phyloP scores from a whole-genome alignment of 495 filamentous ascomycete species.

The Lasiosphaeria miniovina region DNA sequence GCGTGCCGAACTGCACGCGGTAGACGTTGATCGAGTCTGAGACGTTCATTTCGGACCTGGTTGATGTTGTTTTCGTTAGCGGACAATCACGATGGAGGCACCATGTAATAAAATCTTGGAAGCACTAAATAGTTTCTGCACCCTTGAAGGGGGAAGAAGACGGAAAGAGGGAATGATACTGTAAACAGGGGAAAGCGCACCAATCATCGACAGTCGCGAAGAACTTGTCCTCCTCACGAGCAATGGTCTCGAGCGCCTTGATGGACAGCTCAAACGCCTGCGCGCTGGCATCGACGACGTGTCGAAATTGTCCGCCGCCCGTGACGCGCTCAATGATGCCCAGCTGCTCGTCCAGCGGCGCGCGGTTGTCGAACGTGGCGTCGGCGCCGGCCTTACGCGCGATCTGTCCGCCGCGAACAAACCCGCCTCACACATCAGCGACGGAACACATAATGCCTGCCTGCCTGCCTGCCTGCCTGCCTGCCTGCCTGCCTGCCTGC shows the following conservation, averaged over 20 bases:
- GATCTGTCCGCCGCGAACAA: slow-evolving; percentile 10
- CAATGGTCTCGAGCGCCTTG: slow-evolving; percentile 27
- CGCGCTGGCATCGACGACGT: slow-evolving; percentile 40
- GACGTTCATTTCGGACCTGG: slow-evolving; percentile 18
- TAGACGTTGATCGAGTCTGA: slow-evolving; percentile 18
- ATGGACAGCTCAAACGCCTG: slow-evolving; percentile 31
- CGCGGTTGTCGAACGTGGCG: slow-evolving; percentile 39
- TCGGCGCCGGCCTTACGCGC: slow-evolving; percentile 32
- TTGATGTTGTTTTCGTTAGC: neutral
- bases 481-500: no score
- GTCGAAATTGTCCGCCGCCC: slow-evolving; percentile 32
- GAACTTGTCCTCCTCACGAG: slow-evolving; percentile 27
- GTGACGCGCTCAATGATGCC: slow-evolving; percentile 36
- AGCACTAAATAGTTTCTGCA: no score
- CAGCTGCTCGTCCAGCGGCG: slow-evolving; percentile 33
- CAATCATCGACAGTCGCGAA: slow-evolving; percentile 45
- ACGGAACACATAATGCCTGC: no score
- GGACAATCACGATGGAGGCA: neutral
- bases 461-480: no score
- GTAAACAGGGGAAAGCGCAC: slow-evolving; percentile 19
- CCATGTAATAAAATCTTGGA: no score
- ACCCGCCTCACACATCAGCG: neutral
- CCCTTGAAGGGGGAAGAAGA: no score
- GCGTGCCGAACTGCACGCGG: slow-evolving; percentile 21
- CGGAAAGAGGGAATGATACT: no score